These are phyloP conservation scores for Cryptococcus sp. DNA, from an alignment of 1,284 basidiomycete species.

Conservation along the genomic window DNA sequence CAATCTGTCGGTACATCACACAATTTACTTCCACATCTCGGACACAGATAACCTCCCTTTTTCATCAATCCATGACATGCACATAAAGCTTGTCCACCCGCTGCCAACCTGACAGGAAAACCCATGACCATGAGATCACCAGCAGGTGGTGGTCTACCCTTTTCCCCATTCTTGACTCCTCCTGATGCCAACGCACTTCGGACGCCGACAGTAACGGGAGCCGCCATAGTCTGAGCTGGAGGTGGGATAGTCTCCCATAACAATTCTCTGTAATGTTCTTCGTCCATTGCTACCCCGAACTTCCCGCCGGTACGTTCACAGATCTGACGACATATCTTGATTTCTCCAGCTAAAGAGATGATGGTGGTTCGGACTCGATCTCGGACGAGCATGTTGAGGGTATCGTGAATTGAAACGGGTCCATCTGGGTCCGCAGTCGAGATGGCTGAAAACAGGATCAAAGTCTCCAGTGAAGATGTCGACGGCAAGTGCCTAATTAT, in stretches of 20 bases:
- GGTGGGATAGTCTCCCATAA: slow-evolving; percentile 95
- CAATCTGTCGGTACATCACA: slow-evolving; percentile 99
- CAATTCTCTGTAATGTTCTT: slow-evolving; percentile 92
- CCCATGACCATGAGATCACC: slow-evolving; percentile 99
- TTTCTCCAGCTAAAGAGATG: slow-evolving; percentile 89
- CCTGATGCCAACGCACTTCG: slow-evolving; percentile 54
- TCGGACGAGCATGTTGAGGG: slow-evolving; percentile 72
- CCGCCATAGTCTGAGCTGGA: slow-evolving; percentile 64
- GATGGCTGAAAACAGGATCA: slow-evolving; percentile 88
- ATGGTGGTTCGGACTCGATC: slow-evolving; percentile 86
- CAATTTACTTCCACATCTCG: slow-evolving; percentile 83
- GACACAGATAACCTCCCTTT: slow-evolving; percentile 89
- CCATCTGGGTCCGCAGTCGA: slow-evolving; percentile 97
- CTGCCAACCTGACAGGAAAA: slow-evolving; percentile 86
- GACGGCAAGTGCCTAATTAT: slow-evolving; percentile 77
- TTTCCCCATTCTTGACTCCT: slow-evolving; percentile 23
- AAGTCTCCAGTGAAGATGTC: slow-evolving; percentile 89
- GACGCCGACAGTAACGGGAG: slow-evolving; percentile 30
- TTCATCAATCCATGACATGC: slow-evolving; percentile 89
- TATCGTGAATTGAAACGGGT: slow-evolving; percentile 69
- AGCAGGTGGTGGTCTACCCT: slow-evolving; percentile 54
- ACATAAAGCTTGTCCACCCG: slow-evolving; percentile 77
- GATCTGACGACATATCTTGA: slow-evolving; percentile 92
- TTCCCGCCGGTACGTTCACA: slow-evolving; percentile 83
- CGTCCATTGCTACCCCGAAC: slow-evolving; percentile 93